A percentile compares a stretch with the other conserved stretches of the same genome.
phyloP scores from a whole-genome alignment of 169 alveolate genomes.

The Blepharisma undulans region DNA sequence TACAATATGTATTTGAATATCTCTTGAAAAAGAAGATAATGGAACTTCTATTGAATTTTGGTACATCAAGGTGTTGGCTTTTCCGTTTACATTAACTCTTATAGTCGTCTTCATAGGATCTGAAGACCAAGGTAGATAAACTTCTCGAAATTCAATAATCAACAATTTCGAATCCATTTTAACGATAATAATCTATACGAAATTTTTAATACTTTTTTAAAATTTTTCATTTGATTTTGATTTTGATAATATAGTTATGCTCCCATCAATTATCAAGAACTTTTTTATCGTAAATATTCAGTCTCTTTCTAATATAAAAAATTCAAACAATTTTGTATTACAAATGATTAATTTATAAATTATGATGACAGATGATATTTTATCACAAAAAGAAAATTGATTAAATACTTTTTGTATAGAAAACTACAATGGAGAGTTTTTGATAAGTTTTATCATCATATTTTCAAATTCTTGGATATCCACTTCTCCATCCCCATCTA shows the following conservation, averaged over 20 bases:
- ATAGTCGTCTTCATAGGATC: background rate
- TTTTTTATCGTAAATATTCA: too few relatives aligned
- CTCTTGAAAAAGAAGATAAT: background rate
- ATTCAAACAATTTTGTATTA: too few relatives aligned
- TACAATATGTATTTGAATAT: background rate
- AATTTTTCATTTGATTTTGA: too few relatives aligned
- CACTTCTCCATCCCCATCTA: constrained; percentile 59
- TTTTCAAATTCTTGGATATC: constrained; percentile 68
- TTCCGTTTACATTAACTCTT: background rate
- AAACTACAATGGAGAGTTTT: background rate
- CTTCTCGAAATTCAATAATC: background rate
- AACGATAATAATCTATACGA: background rate
- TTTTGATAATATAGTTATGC: too few relatives aligned
- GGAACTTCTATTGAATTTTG: background rate
- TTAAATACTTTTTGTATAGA: background rate
- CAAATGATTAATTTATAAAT: too few relatives aligned
- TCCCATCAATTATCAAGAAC: too few relatives aligned
- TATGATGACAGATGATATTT: background rate
- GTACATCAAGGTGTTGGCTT: background rate
- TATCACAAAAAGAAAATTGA: background rate
- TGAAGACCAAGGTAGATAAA: background rate
- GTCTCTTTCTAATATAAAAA: too few relatives aligned
- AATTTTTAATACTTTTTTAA: too few relatives aligned
- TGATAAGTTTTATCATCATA: constrained; percentile 55
- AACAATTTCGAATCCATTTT: background rate